Evolutionary conservation across 2,329 filamentous ascomycete genomes (phyloP).

Genomic region (Fusarium sp.): DNA sequence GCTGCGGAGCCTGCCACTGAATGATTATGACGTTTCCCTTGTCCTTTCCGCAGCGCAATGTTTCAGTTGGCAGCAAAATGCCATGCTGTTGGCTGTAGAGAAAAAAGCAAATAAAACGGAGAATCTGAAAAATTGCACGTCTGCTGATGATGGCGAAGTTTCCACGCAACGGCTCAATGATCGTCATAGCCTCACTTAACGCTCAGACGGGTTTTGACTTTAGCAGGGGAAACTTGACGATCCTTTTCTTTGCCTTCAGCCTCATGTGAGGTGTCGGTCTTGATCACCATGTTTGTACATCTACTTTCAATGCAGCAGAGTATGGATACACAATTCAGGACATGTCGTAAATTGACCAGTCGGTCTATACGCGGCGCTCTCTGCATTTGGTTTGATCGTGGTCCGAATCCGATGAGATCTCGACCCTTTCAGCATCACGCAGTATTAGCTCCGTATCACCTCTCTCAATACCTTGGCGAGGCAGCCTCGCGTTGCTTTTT

Average conservation of each 20-base stretch:
- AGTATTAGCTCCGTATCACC: constrained; percentile 6
- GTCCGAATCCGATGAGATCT: background rate
- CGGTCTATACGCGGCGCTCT: background rate
- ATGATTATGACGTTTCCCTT: background rate
- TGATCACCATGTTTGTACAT: constrained; percentile 26
- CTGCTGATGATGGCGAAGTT: background rate
- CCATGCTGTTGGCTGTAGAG: background rate
- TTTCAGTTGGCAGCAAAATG: background rate
- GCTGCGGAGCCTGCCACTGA: background rate
- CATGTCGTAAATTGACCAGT: background rate
- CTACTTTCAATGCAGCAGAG: background rate
- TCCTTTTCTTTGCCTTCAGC: constrained; percentile 4
- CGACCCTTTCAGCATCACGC: constrained; percentile 2
- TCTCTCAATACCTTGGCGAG: background rate
- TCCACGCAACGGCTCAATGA: background rate
- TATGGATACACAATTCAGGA: background rate
- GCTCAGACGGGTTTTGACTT: background rate
- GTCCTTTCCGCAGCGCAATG: background rate
- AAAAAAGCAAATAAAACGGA: constrained; percentile 1
- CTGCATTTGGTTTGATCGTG: background rate
- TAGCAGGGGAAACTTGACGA: constrained; percentile 1
- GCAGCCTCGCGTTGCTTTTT: constrained; percentile 30
- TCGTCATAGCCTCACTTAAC: constrained; percentile 9
- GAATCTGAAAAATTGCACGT: background rate
- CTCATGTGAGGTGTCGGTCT: constrained; percentile 12